These are phyloP conservation scores for Exutisphaerella laricina DNA, from an alignment of 2,329 filamentous ascomycete species.

Conservation along the genomic window DNA sequence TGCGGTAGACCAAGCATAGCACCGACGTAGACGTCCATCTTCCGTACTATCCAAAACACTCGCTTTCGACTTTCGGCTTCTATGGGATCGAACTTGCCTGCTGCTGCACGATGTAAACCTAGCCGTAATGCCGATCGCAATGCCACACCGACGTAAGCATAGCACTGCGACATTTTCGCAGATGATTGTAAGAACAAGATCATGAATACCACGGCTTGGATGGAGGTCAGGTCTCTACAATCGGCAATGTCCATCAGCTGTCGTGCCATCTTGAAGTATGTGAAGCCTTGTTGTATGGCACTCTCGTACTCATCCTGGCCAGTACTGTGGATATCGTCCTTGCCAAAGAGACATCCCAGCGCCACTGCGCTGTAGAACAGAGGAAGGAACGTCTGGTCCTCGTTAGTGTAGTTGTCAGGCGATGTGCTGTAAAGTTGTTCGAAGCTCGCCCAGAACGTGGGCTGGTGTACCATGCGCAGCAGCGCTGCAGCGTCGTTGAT, in stretches of 20 bases:
- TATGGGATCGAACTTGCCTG: slow-evolving; percentile 43
- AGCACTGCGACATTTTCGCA: slow-evolving; percentile 49
- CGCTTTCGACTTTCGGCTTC: slow-evolving; percentile 47
- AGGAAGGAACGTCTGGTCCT: slow-evolving; percentile 45
- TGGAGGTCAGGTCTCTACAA: slow-evolving; percentile 45
- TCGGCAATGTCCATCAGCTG: slow-evolving; percentile 50
- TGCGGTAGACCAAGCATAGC: slow-evolving; percentile 47
- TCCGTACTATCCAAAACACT: slow-evolving; percentile 48
- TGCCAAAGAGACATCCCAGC: slow-evolving; percentile 44
- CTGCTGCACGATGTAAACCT: slow-evolving; percentile 47
- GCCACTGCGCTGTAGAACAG: slow-evolving; percentile 46
- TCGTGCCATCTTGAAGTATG: slow-evolving; percentile 45
- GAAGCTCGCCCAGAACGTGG: slow-evolving; percentile 71
- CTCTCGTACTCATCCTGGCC: slow-evolving; percentile 41
- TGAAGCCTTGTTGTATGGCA: slow-evolving; percentile 46
- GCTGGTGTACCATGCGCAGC: slow-evolving; percentile 71
- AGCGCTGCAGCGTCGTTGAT: slow-evolving; percentile 58
- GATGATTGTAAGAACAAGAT: slow-evolving; percentile 50
- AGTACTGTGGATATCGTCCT: slow-evolving; percentile 33
- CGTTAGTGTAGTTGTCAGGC: slow-evolving; percentile 40
- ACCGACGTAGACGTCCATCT: slow-evolving; percentile 50
- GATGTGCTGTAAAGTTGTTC: slow-evolving; percentile 71
- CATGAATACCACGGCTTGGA: slow-evolving; percentile 51
- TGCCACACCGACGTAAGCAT: slow-evolving; percentile 49
- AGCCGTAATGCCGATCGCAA: slow-evolving; percentile 47